Conservation (phyloP, 1,284 basidiomycete genomes). For the Kwoniella shivajii region DNA sequence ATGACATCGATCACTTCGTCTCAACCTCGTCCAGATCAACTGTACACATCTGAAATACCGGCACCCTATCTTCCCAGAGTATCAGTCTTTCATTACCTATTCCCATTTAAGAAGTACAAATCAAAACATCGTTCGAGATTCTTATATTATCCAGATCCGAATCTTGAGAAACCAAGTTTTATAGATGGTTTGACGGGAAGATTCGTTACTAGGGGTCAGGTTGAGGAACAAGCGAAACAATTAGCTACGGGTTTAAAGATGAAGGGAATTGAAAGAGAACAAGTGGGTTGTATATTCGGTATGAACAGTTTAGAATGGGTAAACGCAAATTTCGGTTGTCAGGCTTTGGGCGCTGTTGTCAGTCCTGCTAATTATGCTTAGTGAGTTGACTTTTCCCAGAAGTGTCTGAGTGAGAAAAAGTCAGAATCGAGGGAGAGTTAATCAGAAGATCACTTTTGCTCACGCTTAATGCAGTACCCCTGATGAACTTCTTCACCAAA, state of each 20-base stretch:
- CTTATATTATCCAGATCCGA: conserved; percentile 15
- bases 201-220: conserved; percentile 61
- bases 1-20: conserved; percentile 11
- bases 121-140: conserved; percentile 15
- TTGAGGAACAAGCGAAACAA: conserved; percentile 62
- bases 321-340: conserved; percentile 62
- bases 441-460: too few species aligned
- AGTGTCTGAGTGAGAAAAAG: neutral
- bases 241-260: conserved; percentile 61
- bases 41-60: conserved; percentile 32
- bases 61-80: conserved; percentile 38
- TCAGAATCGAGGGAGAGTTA: too few species aligned
- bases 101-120: conserved; percentile 24
- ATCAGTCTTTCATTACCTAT: conserved; percentile 41
- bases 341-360: conserved; percentile 40
- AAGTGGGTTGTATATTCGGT: conserved; percentile 47
- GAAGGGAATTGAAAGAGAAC: conserved; percentile 36
- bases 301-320: conserved; percentile 67
- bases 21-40: conserved; percentile 14
- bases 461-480: conserved; percentile 33
- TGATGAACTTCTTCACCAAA: conserved; percentile 50
- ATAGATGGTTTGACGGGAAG: conserved; percentile 67
- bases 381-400: conserved; percentile 27
- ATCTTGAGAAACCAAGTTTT: conserved; percentile 59
- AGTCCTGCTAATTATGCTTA: conserved; percentile 49